Evolutionary conservation across 768 basidiomycete species (phyloP), one percentile per base, ranked within the genome.

Genomic region (Amanita polypyramis): DNA sequence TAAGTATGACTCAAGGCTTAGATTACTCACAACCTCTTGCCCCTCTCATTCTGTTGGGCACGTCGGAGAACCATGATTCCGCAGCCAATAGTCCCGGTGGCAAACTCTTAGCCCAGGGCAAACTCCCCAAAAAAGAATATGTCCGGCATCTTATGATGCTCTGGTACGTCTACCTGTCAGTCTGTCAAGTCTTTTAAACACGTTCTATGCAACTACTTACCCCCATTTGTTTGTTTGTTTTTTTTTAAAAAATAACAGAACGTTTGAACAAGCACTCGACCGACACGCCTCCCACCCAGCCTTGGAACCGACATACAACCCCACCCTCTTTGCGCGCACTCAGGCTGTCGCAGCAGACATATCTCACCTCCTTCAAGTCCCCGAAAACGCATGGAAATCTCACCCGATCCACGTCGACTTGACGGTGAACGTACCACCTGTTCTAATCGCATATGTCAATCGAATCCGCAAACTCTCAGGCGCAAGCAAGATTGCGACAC

Each of bases 131-230:
- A 59, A 70, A 75, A 38, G 83, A 85, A 58, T 89, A 89, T 60
- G 63, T 79, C 12, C 71, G 74, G 41, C 85, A 79, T 63, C 69
- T 87, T 37, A 80, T 87, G 69, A 78, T 84, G 69, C 74, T 90
- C 17, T 88, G 82, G 79, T 74, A 85, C 55, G 65, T 91, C 21
- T 92, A 90, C 65, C 68, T 76, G 85, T 89, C 55, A 63, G 80
- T 66, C 47, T 27, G 3, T 2, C 17, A 3, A 40, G 11, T 6
- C 14, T 21, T 7, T 6, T 30, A 23, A n/a, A n/a, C n/a, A n/a
- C n/a, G n/a, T n/a, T n/a, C n/a, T n/a, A n/a, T n/a, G n/a, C n/a
- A n/a, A 19, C 17, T 5, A 5, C 33, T 33, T 35, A 30, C 17
- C 25, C 7, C 10, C 21, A 10, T 17, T 37, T 30, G 12, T 20